phyloP scores from a whole-genome alignment of 352 stramenopile species.

The Globisporangium heterothallicum region DNA sequence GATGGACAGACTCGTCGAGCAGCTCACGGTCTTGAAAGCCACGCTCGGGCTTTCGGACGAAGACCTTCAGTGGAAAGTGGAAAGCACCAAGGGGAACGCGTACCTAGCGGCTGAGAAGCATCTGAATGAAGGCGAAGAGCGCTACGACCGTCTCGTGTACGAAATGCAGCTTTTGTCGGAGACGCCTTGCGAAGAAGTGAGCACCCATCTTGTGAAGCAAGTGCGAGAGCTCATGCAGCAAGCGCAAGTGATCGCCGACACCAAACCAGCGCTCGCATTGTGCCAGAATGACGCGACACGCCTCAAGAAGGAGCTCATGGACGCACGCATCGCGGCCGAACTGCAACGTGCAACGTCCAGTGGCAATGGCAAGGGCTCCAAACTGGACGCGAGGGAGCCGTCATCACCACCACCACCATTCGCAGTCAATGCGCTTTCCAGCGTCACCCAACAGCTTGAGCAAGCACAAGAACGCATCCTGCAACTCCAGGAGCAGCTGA shows the following conservation, averaged over 20 bases:
- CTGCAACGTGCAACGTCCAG: slow-evolving; percentile 29
- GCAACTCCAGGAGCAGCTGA: slow-evolving; percentile 41
- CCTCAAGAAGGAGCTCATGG: slow-evolving; percentile 41
- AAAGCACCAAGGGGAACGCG: slow-evolving; percentile 67
- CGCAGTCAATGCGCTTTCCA: background rate
- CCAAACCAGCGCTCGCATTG: slow-evolving; percentile 26
- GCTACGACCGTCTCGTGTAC: slow-evolving; percentile 61
- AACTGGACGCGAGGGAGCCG: background rate
- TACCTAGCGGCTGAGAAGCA: slow-evolving; percentile 58
- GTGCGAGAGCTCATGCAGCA: slow-evolving; percentile 33
- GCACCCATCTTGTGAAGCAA: slow-evolving; percentile 27
- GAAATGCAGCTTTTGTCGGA: slow-evolving; percentile 51
- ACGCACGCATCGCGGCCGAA: slow-evolving; percentile 34
- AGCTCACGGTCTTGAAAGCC: slow-evolving; percentile 70
- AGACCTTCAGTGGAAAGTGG: slow-evolving; percentile 75
- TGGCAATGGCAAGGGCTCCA: background rate
- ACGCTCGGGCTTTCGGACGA: slow-evolving; percentile 68
- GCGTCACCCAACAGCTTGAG: slow-evolving; percentile 22
- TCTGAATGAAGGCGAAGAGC: slow-evolving; percentile 49
- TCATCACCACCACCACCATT: no score
- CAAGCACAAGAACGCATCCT: slow-evolving; percentile 34
- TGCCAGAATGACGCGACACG: slow-evolving; percentile 32
- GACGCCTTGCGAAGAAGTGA: slow-evolving; percentile 54
- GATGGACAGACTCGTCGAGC: slow-evolving; percentile 60
- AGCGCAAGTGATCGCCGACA: slow-evolving; percentile 30